A percentile compares a stretch with the other conserved stretches of the same genome.
Evolutionary conservation across 2,329 filamentous ascomycete genomes (phyloP).

Genomic region (Fusarium subtropicale): DNA sequence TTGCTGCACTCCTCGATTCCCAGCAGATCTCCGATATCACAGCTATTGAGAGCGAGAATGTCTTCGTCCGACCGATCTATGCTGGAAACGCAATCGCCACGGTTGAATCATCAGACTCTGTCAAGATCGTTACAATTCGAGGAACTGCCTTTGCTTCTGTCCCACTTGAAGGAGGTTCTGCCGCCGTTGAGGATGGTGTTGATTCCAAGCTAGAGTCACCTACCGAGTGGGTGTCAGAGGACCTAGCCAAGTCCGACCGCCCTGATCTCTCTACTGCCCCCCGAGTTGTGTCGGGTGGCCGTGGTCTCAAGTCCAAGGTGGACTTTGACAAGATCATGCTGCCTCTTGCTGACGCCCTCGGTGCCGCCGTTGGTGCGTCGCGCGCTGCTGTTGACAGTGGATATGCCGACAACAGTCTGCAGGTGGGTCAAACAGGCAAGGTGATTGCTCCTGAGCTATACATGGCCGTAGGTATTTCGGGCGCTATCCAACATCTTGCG

Average conservation of each 20-base stretch:
- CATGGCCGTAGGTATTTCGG: constrained; percentile 93
- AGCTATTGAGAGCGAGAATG: constrained; percentile 86
- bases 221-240: constrained; percentile 93
- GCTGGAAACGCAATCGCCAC: constrained; percentile 97
- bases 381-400: constrained; percentile 96
- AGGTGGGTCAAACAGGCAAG: constrained; percentile 98
- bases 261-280: constrained; percentile 92
- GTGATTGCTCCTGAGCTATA: constrained; percentile 97
- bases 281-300: constrained; percentile 91
- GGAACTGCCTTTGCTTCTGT: constrained; percentile 90
- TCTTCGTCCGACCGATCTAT: constrained; percentile 96
- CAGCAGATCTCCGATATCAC: constrained; percentile 96
- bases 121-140: constrained; percentile 92
- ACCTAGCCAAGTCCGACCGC: constrained; percentile 91
- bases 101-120: constrained; percentile 85
- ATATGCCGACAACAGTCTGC: constrained; percentile 97
- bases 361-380: constrained; percentile 95
- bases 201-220: constrained; percentile 81
- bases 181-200: constrained; percentile 80
- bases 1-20: constrained; percentile 89
- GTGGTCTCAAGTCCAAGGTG: constrained; percentile 96
- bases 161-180: constrained; percentile 77
- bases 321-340: constrained; percentile 95
- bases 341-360: constrained; percentile 90
- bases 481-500: constrained; percentile 96